Evolutionary conservation across 768 basidiomycete genomes (phyloP).

Genomic region (Amanita phalloides): DNA sequence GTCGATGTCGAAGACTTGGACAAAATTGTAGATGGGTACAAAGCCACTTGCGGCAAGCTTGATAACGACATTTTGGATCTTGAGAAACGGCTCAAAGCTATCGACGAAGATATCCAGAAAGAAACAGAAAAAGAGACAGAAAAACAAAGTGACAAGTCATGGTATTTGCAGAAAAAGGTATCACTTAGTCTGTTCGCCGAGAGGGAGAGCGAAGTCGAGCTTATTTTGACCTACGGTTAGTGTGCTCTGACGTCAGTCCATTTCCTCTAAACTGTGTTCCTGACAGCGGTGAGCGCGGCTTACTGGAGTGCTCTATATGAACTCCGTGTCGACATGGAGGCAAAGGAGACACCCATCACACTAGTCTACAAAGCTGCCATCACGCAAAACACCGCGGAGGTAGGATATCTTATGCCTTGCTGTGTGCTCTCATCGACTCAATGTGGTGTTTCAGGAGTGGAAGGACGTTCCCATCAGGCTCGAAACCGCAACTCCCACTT

Average conservation of each 20-base stretch:
- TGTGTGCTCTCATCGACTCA: neutral
- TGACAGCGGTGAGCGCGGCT: too few species aligned
- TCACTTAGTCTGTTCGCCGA: slow-evolving; percentile 27
- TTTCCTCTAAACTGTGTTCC: too few species aligned
- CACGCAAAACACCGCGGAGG: slow-evolving; percentile 30
- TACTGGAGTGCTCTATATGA: too few species aligned
- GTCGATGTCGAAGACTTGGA: too few species aligned
- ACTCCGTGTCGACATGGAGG: too few species aligned
- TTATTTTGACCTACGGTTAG: slow-evolving; percentile 29
- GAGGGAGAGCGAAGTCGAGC: slow-evolving; percentile 23
- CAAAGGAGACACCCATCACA: slow-evolving; percentile 17
- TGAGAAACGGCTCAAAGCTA: too few species aligned
- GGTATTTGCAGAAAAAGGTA: slow-evolving; percentile 18
- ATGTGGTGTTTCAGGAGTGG: slow-evolving; percentile 20
- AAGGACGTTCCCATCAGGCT: slow-evolving; percentile 25
- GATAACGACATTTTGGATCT: too few species aligned
- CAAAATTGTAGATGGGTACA: too few species aligned
- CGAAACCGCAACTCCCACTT: slow-evolving; percentile 28
- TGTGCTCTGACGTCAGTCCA: too few species aligned
- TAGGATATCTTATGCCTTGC: slow-evolving; percentile 1
- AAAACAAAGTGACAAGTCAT: slow-evolving; percentile 1
- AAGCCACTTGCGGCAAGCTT: too few species aligned
- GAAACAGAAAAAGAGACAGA: slow-evolving; percentile 14
- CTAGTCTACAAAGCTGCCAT: slow-evolving; percentile 30
- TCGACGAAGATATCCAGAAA: too few species aligned